Evolutionary conservation across 495 filamentous ascomycete species (phyloP).

Genomic region (Xylaria acuta): DNA sequence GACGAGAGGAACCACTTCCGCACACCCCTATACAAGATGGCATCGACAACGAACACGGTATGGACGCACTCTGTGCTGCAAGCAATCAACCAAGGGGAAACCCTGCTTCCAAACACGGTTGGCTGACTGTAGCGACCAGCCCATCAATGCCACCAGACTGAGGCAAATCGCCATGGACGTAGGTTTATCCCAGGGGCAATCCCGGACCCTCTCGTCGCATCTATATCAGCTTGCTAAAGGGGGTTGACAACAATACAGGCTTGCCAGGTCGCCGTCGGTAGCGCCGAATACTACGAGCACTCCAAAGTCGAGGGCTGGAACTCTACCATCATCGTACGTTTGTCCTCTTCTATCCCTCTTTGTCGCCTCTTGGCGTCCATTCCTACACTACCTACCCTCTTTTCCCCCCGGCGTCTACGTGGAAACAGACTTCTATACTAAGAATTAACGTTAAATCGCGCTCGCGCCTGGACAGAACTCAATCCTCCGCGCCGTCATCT

Average conservation of each 20-base stretch:
- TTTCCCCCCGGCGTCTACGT: not conserved
- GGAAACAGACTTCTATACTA: not conserved
- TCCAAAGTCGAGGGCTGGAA: slow-evolving; percentile 83
- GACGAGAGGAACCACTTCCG: not conserved
- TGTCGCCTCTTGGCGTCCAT: not conserved
- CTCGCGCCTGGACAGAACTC: slow-evolving; percentile 66
- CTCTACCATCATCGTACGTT: slow-evolving; percentile 82
- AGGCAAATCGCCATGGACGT: slow-evolving; percentile 85
- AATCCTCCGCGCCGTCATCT: slow-evolving; percentile 83
- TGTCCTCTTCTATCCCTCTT: not conserved
- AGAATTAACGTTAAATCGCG: slow-evolving; percentile 24
- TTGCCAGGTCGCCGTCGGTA: slow-evolving; percentile 77
- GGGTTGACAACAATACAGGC: slow-evolving; percentile 61
- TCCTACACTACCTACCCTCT: not conserved
- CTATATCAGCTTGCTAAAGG: slow-evolving; percentile 16
- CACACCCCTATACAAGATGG: slow-evolving; percentile 36
- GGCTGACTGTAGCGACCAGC: slow-evolving; percentile 54
- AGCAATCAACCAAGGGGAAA: not conserved
- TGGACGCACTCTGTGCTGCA: slow-evolving; percentile 7
- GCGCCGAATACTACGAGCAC: slow-evolving; percentile 80
- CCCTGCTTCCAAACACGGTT: not conserved
- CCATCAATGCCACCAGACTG: slow-evolving; percentile 75
- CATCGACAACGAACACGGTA: slow-evolving; percentile 41
- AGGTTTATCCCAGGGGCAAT: slow-evolving; percentile 41
- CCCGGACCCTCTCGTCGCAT: not conserved